Conservation (phyloP, 2,329 filamentous ascomycete species). For the Alternaria brassicicola region DNA sequence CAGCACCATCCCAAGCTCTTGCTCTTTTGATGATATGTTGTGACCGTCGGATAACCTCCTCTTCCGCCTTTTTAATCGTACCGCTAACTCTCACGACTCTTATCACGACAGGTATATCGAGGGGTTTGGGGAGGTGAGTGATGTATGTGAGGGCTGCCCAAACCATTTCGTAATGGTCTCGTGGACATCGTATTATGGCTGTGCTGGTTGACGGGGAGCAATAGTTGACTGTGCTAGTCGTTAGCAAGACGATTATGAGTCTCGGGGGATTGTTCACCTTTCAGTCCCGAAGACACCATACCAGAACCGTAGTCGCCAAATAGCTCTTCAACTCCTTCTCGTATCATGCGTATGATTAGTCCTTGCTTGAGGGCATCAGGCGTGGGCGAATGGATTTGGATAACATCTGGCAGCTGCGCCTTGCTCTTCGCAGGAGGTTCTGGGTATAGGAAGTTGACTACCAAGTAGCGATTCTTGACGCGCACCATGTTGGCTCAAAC, state of each 20-base stretch:
- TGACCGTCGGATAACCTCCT: conserved; percentile 83
- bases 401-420: conserved; percentile 60
- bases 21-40: conserved; percentile 73
- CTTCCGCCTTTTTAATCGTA: conserved; percentile 89
- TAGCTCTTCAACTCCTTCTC: conserved; percentile 42
- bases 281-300: conserved; percentile 70
- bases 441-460: conserved; percentile 93
- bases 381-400: conserved; percentile 81
- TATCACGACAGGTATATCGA: conserved; percentile 73
- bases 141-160: conserved; percentile 90
- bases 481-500: conserved; percentile 73
- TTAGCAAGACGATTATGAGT: background rate
- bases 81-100: conserved; percentile 87
- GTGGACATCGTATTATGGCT: conserved; percentile 83
- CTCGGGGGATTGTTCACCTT: conserved; percentile 58
- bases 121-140: conserved; percentile 67
- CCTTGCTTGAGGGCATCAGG: conserved; percentile 71
- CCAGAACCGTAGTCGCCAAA: conserved; percentile 85
- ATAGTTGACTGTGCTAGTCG: conserved; percentile 75
- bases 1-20: conserved; percentile 52
- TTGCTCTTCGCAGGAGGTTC: conserved; percentile 52
- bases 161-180: conserved; percentile 82
- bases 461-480: conserved; percentile 92
- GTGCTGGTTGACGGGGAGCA: conserved; percentile 91
- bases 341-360: conserved; percentile 69